These are phyloP conservation scores for Botryotinia calthae DNA, from an alignment of 2,329 filamentous ascomycete genomes.

Conservation along the genomic window DNA sequence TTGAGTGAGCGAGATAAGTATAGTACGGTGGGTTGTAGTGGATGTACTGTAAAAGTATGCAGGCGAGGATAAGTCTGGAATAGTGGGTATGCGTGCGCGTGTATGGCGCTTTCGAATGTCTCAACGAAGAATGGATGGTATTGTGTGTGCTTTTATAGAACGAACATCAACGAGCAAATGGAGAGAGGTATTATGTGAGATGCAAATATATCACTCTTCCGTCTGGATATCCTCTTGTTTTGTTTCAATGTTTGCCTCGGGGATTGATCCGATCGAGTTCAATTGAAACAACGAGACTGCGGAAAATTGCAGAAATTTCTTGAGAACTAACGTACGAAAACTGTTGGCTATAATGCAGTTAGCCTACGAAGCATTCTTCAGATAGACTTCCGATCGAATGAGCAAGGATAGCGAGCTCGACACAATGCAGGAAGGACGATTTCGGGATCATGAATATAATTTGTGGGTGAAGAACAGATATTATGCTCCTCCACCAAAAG, in stretches of 20 bases:
- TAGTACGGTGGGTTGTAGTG: neutral
- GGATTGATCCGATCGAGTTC: slow-evolving; percentile 18
- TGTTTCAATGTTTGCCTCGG: slow-evolving; percentile 15
- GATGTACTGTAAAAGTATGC: slow-evolving; percentile 1
- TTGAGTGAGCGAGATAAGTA: neutral
- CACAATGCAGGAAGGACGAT: slow-evolving; percentile 18
- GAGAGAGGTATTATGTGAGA: neutral
- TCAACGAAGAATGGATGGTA: neutral
- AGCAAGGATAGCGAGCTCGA: slow-evolving; percentile 16
- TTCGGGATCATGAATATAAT: slow-evolving; percentile 12
- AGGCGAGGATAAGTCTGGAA: slow-evolving; percentile 11
- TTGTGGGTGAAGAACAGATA: neutral
- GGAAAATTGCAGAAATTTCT: slow-evolving; percentile 21
- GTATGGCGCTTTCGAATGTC: slow-evolving; percentile 1
- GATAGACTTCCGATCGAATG: slow-evolving; percentile 15
- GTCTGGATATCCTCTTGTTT: slow-evolving; percentile 16
- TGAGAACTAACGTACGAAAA: slow-evolving; percentile 22
- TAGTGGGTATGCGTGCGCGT: slow-evolving; percentile 7
- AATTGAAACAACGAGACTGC: slow-evolving; percentile 18
- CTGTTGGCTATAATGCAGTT: slow-evolving; percentile 21
- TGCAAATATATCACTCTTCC: neutral
- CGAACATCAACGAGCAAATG: neutral
- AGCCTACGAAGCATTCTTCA: slow-evolving; percentile 19
- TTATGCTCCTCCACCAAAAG: slow-evolving; percentile 20
- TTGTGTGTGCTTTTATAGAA: neutral